Evolutionary conservation across 2,329 filamentous ascomycete species (phyloP).

Genomic region (Penicillium hordei): DNA sequence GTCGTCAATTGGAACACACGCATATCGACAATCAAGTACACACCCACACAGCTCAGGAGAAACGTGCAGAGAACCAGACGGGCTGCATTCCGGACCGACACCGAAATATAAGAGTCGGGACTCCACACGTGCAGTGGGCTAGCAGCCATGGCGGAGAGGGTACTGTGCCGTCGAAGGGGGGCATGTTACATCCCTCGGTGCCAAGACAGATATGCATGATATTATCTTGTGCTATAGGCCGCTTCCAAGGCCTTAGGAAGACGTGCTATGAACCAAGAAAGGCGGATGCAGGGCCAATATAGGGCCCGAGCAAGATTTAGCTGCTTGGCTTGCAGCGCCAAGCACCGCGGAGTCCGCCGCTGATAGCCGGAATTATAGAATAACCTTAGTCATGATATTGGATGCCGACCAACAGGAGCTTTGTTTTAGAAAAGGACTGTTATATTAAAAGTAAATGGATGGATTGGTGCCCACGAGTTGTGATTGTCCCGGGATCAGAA

Average conservation of each 20-base stretch:
- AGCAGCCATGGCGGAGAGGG: not conserved
- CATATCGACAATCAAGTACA: constrained; percentile 21
- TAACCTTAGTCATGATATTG: not conserved
- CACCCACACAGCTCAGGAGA: not conserved
- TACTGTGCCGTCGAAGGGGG: constrained; percentile 12
- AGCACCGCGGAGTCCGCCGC: constrained; percentile 14
- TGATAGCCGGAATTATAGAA: constrained; percentile 10
- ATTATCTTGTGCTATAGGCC: not conserved
- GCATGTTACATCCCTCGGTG: constrained; percentile 18
- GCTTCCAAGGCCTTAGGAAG: constrained; percentile 2
- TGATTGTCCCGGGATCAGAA: not conserved
- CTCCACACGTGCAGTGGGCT: not conserved
- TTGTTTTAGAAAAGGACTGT: not conserved
- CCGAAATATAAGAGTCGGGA: not conserved
- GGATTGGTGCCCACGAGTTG: not conserved
- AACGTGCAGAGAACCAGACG: constrained; percentile 3
- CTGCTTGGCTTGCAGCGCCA: constrained; percentile 26
- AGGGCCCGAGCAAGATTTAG: not conserved
- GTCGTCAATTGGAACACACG: constrained; percentile 28
- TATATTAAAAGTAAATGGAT: not conserved
- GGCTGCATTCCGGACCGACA: not conserved
- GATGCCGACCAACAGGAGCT: not conserved
- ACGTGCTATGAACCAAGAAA: constrained; percentile 8
- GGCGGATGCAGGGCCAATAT: not conserved
- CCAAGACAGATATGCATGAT: constrained; percentile 21